Evolutionary conservation across 371 early-diverging fungal species (phyloP), one percentile per base, ranked within the genome.

Genomic region (Funneliformis caledonium): DNA sequence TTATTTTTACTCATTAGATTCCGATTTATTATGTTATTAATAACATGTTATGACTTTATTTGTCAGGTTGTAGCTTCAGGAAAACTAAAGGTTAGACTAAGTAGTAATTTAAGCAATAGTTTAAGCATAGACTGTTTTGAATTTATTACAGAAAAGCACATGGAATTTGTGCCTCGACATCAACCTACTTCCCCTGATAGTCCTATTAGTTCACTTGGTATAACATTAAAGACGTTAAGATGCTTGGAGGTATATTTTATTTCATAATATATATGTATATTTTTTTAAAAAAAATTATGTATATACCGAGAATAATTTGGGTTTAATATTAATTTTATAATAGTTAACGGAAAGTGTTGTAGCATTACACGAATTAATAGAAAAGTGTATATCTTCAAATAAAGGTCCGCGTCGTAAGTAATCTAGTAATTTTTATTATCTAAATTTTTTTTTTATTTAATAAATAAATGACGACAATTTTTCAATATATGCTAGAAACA

Each of bases 71-170:
- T 70, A 16, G 68, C 65, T 19, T 37, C 43, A 52, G 80, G 80
- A 14, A 33, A 26, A 31, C 61, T 80, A 33, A 80, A 67, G 56
- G 80, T 80, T 5, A 80, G 33, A 47, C 60, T 80, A 37, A 80
- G 72, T 50, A 26, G 2, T 22, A 11, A 43, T 7, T n/a, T n/a
- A n/a, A n/a, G n/a, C n/a, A n/a, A n/a, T n/a, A 5, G 9, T 33
- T 22, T 67, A 11, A 80, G 72, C 59, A 70, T 80, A 70, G 68
- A 80, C 26, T 14, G 45, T n/a, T 80, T 80, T 72, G 80, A 80
- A 72, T 80, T 80, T 59, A 43, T 10, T 8, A 80, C 80, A 50
- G 67, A 56, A 26, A 69, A 72, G n/a, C 42, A 67, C 37, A 37
- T 33, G 33, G 80, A 80, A 50, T 80, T 60, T 70, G 43, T 80